Evolutionary conservation across 495 filamentous ascomycete genomes (phyloP).

Genomic region (Xylaria cubensis): DNA sequence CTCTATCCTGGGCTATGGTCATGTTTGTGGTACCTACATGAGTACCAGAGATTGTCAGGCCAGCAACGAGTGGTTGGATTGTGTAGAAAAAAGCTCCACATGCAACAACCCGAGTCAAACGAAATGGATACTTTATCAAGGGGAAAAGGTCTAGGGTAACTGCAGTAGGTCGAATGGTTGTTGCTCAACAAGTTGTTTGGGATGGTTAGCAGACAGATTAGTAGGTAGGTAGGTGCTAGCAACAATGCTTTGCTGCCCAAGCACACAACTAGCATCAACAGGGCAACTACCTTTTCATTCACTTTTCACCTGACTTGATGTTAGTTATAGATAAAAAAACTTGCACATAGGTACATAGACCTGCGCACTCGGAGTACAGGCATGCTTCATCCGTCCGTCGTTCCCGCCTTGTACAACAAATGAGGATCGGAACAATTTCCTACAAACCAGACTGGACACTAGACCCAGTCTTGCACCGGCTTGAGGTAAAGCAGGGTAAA

Average conservation of each 20-base stretch:
- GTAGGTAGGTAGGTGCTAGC: neutral
- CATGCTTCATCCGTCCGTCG: neutral
- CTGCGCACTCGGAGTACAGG: neutral
- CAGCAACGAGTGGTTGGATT: neutral
- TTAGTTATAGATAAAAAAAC: neutral
- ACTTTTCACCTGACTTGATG: neutral
- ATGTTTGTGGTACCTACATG: neutral
- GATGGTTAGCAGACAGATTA: neutral
- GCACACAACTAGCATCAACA: neutral
- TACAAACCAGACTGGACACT: neutral
- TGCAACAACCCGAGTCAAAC: neutral
- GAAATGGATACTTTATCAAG: neutral
- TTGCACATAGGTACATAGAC: neutral
- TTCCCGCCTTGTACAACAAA: constrained; percentile 7
- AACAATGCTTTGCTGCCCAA: neutral
- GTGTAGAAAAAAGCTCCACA: neutral
- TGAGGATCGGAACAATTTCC: neutral
- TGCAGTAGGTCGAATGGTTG: neutral
- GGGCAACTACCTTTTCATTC: neutral
- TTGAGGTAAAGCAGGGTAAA: neutral
- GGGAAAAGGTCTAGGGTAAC: neutral
- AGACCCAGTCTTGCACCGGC: neutral
- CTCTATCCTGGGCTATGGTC: neutral
- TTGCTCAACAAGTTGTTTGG: neutral
- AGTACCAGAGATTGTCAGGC: neutral